phyloP scores from a whole-genome alignment of 2,329 filamentous ascomycete genomes.

The Hawksworthiomyces lignivorus region DNA sequence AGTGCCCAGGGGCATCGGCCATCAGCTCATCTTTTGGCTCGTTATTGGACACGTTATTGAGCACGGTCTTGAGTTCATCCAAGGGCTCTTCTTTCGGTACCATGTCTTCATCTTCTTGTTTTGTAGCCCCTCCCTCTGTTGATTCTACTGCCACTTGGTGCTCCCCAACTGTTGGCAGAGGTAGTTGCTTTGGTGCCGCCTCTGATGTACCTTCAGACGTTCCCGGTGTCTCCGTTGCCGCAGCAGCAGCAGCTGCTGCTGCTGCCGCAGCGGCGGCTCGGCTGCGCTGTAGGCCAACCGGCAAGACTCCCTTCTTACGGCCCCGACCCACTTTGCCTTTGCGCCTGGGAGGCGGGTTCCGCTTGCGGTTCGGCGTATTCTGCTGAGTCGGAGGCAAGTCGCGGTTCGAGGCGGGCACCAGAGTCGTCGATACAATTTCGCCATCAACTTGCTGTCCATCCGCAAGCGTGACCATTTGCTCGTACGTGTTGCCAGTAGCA shows the following conservation, averaged over 20 bases:
- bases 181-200: neutral
- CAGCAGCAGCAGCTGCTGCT: constrained; percentile 7
- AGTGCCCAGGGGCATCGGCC: constrained; percentile 1
- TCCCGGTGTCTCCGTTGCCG: neutral
- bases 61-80: too few relatives aligned
- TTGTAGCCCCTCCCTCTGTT: neutral
- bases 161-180: neutral
- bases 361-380: constrained; percentile 43
- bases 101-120: too few relatives aligned
- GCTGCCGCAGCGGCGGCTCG: constrained; percentile 5
- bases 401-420: constrained; percentile 41
- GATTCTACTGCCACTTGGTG: neutral
- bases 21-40: constrained; percentile 8
- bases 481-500: constrained; percentile 70
- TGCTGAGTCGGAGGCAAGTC: constrained; percentile 39
- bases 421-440: constrained; percentile 61
- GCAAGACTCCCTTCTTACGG: constrained; percentile 67
- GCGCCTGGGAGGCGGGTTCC: constrained; percentile 69
- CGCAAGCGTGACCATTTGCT: constrained; percentile 74
- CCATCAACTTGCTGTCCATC: constrained; percentile 75
- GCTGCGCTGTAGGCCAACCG: constrained; percentile 16
- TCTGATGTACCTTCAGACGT: too few relatives aligned
- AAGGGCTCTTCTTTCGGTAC: constrained; percentile 5
- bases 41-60: neutral
- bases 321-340: constrained; percentile 67